phyloP scores from a whole-genome alignment of 2,329 filamentous ascomycete species.

The Aschersonia sp. region DNA sequence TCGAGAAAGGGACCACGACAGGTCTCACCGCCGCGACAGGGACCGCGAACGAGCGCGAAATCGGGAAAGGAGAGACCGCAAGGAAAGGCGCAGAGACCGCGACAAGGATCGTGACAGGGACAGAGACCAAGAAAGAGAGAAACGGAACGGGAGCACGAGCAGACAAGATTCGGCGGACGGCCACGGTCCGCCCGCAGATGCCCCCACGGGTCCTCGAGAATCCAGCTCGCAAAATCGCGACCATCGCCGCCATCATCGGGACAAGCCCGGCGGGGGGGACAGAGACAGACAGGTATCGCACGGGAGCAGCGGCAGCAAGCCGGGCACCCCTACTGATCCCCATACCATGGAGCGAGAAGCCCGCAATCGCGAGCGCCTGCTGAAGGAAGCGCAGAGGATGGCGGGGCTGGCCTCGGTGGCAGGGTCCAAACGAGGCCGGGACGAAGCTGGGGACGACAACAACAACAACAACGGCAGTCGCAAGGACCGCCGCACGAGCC shows the following conservation, averaged over 20 bases:
- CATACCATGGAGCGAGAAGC: conserved; percentile 58
- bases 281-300: conserved; percentile 15
- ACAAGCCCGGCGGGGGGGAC: conserved; percentile 12
- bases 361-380: conserved; percentile 47
- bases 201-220: conserved; percentile 1
- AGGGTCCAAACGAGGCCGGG: conserved; percentile 35
- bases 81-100: conserved; percentile 19
- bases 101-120: conserved; percentile 8
- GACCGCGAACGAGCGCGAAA: conserved; percentile 12
- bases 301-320: conserved; percentile 10
- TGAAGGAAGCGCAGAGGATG: conserved; percentile 55
- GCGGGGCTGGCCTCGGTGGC: conserved; percentile 33
- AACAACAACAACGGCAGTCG: conserved; percentile 20
- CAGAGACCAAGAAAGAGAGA: conserved; percentile 9
- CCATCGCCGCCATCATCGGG: neutral
- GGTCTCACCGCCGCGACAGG: conserved; percentile 15
- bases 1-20: conserved; percentile 24
- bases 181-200: conserved; percentile 1
- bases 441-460: conserved; percentile 10
- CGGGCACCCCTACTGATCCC: conserved; percentile 30
- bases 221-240: conserved; percentile 13
- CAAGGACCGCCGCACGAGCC: conserved; percentile 23
- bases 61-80: conserved; percentile 20
- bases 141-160: conserved; percentile 14
- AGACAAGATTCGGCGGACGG: conserved; percentile 11